phyloP scores from a whole-genome alignment of 2,329 filamentous ascomycete species.

The Hypomyces rosellus region DNA sequence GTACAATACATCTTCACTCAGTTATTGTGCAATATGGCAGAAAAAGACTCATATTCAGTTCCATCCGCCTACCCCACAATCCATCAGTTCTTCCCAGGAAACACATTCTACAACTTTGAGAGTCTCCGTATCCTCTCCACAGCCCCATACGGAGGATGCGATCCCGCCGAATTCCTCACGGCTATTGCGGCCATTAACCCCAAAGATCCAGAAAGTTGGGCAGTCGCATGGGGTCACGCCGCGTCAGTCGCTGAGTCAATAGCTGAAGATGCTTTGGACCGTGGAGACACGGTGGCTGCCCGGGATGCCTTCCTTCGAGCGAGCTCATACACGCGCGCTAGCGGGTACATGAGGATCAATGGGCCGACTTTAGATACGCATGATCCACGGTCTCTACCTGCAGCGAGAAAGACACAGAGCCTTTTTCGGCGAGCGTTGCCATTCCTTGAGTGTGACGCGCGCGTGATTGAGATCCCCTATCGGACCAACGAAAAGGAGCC shows the following conservation, averaged over 20 bases:
- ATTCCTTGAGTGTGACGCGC: too few species aligned
- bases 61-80: too few species aligned
- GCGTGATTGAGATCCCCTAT: too few species aligned
- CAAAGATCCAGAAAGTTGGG: slow-evolving; percentile 1
- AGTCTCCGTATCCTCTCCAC: slow-evolving; percentile 1
- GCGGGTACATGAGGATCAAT: background rate
- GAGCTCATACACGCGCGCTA: background rate
- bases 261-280: background rate
- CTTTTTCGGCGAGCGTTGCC: too few species aligned
- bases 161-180: background rate
- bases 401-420: too few species aligned
- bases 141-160: background rate
- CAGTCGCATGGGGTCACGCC: background rate
- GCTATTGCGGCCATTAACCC: background rate
- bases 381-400: too few species aligned
- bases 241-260: background rate
- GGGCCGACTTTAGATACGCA: too few species aligned
- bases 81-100: background rate
- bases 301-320: background rate
- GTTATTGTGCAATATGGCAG: too few species aligned
- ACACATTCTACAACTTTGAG: slow-evolving; percentile 3
- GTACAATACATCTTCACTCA: too few species aligned
- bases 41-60: too few species aligned
- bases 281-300: background rate
- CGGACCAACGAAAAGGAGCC: too few species aligned